Conservation (phyloP, 148 eudicot species). For the Mesembryanthemum crystallinum region DNA sequence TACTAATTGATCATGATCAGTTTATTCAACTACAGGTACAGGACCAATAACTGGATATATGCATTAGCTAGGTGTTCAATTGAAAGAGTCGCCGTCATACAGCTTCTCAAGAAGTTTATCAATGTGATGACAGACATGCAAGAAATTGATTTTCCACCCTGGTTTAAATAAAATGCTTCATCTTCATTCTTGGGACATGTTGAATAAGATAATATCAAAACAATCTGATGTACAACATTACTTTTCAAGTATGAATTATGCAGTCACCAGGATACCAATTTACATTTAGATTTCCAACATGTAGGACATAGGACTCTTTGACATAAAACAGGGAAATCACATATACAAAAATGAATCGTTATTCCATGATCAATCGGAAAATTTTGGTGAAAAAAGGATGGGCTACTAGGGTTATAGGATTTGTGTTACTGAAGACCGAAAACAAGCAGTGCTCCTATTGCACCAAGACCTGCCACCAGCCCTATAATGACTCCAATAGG, state of each 20-base stretch:
- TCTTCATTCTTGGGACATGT: too few species aligned
- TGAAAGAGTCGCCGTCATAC: too few species aligned
- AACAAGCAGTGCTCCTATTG: constrained; percentile 77
- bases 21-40: too few species aligned
- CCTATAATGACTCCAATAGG: constrained; percentile 90
- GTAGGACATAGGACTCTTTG: background rate
- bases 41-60: too few species aligned
- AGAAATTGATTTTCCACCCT: too few species aligned
- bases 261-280: background rate
- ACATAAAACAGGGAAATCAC: background rate
- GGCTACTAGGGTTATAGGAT: background rate
- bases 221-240: background rate
- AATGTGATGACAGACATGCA: too few species aligned
- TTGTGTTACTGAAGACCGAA: constrained; percentile 79
- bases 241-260: background rate
- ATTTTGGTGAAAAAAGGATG: background rate
- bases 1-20: too few species aligned
- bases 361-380: background rate
- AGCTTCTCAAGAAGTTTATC: too few species aligned
- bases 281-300: constrained; percentile 1
- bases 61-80: too few species aligned
- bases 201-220: too few species aligned
- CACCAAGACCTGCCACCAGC: constrained; percentile 76
- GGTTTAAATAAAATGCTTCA: too few species aligned
- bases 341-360: background rate